Evolutionary conservation across 768 basidiomycete species (phyloP).

Genomic region (Kondoa malvinella): DNA sequence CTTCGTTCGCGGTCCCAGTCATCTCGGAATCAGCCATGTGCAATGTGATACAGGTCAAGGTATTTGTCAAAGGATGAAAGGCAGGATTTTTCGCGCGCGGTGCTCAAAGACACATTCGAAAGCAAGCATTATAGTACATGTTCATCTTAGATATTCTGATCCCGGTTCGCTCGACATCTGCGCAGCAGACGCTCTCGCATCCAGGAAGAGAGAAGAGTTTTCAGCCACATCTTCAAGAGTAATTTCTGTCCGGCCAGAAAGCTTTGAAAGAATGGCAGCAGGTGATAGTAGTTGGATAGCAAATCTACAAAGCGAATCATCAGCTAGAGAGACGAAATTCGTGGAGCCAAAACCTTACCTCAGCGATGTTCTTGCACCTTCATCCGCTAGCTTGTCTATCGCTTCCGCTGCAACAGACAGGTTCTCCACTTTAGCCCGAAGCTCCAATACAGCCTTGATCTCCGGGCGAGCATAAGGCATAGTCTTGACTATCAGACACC

Average conservation of each 20-base stretch:
- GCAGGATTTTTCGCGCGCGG: too few relatives aligned
- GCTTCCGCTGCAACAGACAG: slow-evolving; percentile 58
- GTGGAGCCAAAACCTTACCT: slow-evolving; percentile 14
- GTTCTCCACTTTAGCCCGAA: slow-evolving; percentile 73
- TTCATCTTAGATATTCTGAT: not conserved
- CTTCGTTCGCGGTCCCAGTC: too few relatives aligned
- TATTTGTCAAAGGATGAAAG: too few relatives aligned
- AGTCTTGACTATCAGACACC: slow-evolving; percentile 91
- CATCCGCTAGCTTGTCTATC: slow-evolving; percentile 57
- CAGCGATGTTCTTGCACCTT: slow-evolving; percentile 32
- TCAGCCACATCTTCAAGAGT: slow-evolving; percentile 61
- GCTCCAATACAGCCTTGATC: slow-evolving; percentile 66
- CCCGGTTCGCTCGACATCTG: slow-evolving; percentile 4
- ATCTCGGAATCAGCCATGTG: too few relatives aligned
- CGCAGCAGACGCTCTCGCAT: slow-evolving; percentile 38
- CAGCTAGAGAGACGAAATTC: not conserved
- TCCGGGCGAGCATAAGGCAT: slow-evolving; percentile 65
- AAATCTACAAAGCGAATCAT: slow-evolving; percentile 42
- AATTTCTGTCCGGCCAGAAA: slow-evolving; percentile 64
- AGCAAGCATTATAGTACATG: not conserved
- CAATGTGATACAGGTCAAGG: too few relatives aligned
- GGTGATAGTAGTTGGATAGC: slow-evolving; percentile 81
- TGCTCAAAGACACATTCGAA: not conserved
- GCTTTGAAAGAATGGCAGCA: slow-evolving; percentile 63
- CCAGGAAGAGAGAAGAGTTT: slow-evolving; percentile 87